A percentile compares a stretch with the other conserved stretches of the same genome.
These are phyloP conservation scores for Haplosporangium sp. DNA, from an alignment of 371 early-diverging fungal species.

Conservation along the genomic window DNA sequence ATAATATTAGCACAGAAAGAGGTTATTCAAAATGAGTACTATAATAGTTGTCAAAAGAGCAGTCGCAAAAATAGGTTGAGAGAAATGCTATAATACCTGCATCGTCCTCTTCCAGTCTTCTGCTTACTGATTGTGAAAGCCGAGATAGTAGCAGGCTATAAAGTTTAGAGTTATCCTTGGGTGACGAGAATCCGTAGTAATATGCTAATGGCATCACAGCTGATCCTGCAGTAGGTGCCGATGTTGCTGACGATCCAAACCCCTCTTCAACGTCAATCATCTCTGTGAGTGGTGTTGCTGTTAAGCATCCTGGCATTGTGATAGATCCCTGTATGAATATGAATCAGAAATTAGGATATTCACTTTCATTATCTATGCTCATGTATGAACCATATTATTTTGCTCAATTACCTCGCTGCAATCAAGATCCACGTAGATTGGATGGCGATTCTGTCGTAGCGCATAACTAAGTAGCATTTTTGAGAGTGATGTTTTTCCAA, in stretches of 20 bases:
- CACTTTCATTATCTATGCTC: too few relatives aligned
- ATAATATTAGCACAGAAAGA: not conserved
- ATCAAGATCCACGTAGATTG: constrained; percentile 90
- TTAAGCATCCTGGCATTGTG: constrained; percentile 87
- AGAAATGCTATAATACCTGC: constrained; percentile 57
- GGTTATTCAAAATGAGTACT: not conserved
- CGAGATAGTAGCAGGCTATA: constrained; percentile 74
- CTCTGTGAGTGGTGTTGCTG: constrained; percentile 81
- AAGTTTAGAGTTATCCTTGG: constrained; percentile 81
- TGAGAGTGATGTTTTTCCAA: constrained; percentile 90
- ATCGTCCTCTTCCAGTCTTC: constrained; percentile 73
- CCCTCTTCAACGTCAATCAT: constrained; percentile 90
- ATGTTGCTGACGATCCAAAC: constrained; percentile 81
- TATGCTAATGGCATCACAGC: constrained; percentile 86
- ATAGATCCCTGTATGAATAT: constrained; percentile 73
- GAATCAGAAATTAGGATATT: too few relatives aligned
- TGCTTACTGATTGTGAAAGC: constrained; percentile 74
- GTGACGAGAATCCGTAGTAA: constrained; percentile 90
- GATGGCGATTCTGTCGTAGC: constrained; percentile 76
- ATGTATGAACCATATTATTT: not conserved
- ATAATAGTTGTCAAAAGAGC: not conserved
- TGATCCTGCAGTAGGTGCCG: constrained; percentile 73
- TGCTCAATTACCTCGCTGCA: constrained; percentile 71
- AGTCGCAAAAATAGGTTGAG: not conserved
- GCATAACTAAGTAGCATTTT: constrained; percentile 90